These are phyloP conservation scores for Aspergillus bertholletiae DNA, from an alignment of 495 filamentous ascomycete genomes.

Conservation along the genomic window DNA sequence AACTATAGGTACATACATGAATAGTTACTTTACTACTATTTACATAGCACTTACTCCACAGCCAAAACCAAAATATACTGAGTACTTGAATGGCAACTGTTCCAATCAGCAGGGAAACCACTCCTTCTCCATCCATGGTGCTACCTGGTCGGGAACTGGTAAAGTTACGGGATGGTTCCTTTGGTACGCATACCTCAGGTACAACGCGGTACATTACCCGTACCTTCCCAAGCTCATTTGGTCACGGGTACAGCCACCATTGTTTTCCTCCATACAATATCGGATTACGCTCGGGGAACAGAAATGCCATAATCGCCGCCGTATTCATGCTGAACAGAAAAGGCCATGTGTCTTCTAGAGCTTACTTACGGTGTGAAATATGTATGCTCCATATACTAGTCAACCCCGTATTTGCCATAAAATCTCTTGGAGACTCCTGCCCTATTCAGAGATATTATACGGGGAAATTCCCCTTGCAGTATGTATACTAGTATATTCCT, in stretches of 20 bases:
- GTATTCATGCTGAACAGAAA: too few relatives aligned
- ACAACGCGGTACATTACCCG: too few relatives aligned
- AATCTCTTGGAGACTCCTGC: too few relatives aligned
- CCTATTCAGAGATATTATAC: too few relatives aligned
- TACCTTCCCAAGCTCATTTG: too few relatives aligned
- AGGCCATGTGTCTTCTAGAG: too few relatives aligned
- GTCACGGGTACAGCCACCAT: too few relatives aligned
- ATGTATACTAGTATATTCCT: too few relatives aligned
- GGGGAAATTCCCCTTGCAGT: too few relatives aligned
- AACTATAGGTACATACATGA: neutral
- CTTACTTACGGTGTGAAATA: neutral
- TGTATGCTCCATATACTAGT: too few relatives aligned
- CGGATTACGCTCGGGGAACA: conserved; percentile 14
- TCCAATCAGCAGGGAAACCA: neutral
- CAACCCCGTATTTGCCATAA: too few relatives aligned
- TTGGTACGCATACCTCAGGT: neutral
- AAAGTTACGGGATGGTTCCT: conserved; percentile 10
- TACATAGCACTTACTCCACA: conserved; percentile 2
- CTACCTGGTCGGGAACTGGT: neutral
- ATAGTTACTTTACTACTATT: neutral
- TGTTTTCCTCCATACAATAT: too few relatives aligned
- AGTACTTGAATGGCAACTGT: conserved; percentile 1
- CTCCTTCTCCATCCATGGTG: neutral
- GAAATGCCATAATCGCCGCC: neutral
- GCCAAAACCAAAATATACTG: conserved; percentile 2